These are phyloP conservation scores for Skeletonema potamos DNA, from an alignment of 108 stramenopile genomes.

Conservation along the genomic window DNA sequence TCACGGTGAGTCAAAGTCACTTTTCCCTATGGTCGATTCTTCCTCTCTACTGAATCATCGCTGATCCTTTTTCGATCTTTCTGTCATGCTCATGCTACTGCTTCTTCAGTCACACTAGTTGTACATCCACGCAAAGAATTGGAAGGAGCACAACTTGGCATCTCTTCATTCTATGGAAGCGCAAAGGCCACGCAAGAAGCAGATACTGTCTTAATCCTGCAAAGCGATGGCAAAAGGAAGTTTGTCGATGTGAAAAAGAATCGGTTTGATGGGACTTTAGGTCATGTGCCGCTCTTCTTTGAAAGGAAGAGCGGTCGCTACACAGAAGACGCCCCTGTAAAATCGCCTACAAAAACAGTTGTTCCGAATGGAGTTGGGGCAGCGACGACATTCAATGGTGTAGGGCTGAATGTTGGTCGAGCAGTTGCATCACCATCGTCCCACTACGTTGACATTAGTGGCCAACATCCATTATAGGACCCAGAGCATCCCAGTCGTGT, in stretches of 20 bases:
- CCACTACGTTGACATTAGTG: conserved; percentile 30
- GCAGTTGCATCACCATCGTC: conserved; percentile 14
- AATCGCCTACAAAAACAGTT: conserved; percentile 16
- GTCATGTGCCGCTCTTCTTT: conserved; percentile 79
- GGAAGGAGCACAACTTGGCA: conserved; percentile 72
- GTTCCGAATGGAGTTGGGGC: conserved; percentile 20
- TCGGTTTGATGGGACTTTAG: conserved; percentile 93
- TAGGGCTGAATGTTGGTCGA: not conserved
- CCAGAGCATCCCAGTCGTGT: not conserved
- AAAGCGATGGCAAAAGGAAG: conserved; percentile 84
- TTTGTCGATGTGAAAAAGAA: conserved; percentile 97
- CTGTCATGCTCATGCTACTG: not conserved
- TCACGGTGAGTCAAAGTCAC: conserved; percentile 42
- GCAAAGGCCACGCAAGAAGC: conserved; percentile 99
- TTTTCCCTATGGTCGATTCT: not conserved
- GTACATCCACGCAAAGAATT: conserved; percentile 98
- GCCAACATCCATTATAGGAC: conserved; percentile 32
- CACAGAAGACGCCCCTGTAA: conserved; percentile 45
- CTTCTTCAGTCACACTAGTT: conserved; percentile 78
- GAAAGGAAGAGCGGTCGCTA: conserved; percentile 76
- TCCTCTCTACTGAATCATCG: not conserved
- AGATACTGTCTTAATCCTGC: conserved; percentile 97
- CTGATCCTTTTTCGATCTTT: not conserved
- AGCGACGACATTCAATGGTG: conserved; percentile 19
- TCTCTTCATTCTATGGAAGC: conserved; percentile 90